These are phyloP conservation scores for Crotalaria pallida DNA, from an alignment of 306 rosid genomes.

Conservation along the genomic window DNA sequence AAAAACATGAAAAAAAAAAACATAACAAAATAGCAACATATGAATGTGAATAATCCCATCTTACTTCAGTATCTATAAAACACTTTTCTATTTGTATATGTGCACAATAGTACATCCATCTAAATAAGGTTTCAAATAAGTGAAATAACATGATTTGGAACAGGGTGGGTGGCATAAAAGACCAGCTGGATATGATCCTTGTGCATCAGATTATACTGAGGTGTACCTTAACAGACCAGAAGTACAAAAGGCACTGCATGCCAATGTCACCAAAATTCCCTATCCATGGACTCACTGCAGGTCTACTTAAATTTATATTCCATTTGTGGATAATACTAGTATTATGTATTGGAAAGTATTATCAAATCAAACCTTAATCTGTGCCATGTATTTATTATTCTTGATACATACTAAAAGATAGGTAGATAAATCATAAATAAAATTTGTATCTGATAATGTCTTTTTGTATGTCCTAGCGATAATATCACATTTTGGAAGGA, in stretches of 20 bases:
- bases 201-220: conserved; percentile 35
- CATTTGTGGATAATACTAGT: neutral
- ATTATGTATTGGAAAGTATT: no score
- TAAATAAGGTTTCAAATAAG: neutral
- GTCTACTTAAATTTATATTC: neutral
- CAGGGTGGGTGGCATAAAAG: conserved; percentile 26
- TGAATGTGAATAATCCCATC: neutral
- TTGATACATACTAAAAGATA: no score
- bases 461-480: conserved; percentile 20
- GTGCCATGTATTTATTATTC: no score
- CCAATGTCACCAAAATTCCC: conserved; percentile 43
- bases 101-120: neutral
- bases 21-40: neutral
- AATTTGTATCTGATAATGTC: neutral
- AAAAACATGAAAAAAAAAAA: no score
- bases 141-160: neutral
- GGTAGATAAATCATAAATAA: neutral
- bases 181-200: conserved; percentile 50
- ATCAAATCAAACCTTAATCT: no score
- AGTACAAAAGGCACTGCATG: conserved; percentile 53
- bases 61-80: neutral
- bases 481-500: conserved; percentile 55
- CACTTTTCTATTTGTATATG: neutral
- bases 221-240: conserved; percentile 39
- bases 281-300: conserved; percentile 54